A percentile compares a stretch with the other conserved stretches of the same genome.
phyloP scores from a whole-genome alignment of 805 yeast genomes.

The Ogataea methylovora region DNA sequence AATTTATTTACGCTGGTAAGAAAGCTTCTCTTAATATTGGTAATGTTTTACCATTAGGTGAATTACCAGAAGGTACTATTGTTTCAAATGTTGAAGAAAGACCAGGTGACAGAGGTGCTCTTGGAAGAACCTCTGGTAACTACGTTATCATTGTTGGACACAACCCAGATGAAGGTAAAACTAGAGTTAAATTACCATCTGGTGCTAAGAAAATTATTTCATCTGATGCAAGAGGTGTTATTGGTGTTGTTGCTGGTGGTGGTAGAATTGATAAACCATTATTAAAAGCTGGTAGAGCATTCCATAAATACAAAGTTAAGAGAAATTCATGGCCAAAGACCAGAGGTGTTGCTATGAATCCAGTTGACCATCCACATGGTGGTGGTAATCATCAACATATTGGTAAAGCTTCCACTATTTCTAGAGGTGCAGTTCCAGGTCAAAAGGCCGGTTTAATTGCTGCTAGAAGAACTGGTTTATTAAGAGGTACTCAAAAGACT shows the following conservation, averaged over 20 bases:
- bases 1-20: conserved; percentile 98
- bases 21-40: conserved; percentile 96
- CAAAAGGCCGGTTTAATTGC: conserved; percentile 99
- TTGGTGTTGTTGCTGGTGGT: conserved; percentile 99
- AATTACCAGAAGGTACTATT: conserved; percentile 99
- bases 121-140: conserved; percentile 99
- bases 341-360: conserved; percentile 99
- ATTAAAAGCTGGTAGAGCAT: conserved; percentile 99
- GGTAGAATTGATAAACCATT: conserved; percentile 99
- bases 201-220: conserved; percentile 97
- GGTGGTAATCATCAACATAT: conserved; percentile 99
- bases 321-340: conserved; percentile 99
- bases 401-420: conserved; percentile 99
- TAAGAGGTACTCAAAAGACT: conserved; percentile 75
- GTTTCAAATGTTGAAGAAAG: conserved; percentile 97
- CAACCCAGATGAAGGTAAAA: conserved; percentile 98
- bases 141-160: conserved; percentile 98
- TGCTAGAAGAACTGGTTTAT: conserved; percentile 99
- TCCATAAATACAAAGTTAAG: conserved; percentile 99
- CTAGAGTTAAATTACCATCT: conserved; percentile 98
- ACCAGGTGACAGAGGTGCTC: conserved; percentile 99
- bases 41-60: conserved; percentile 93
- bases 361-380: conserved; percentile 99
- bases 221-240: conserved; percentile 98
- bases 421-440: conserved; percentile 99